Base-by-base conservation (phyloP, 2,329 filamentous ascomycete genomes). In the Cercospora beticola region DNA sequence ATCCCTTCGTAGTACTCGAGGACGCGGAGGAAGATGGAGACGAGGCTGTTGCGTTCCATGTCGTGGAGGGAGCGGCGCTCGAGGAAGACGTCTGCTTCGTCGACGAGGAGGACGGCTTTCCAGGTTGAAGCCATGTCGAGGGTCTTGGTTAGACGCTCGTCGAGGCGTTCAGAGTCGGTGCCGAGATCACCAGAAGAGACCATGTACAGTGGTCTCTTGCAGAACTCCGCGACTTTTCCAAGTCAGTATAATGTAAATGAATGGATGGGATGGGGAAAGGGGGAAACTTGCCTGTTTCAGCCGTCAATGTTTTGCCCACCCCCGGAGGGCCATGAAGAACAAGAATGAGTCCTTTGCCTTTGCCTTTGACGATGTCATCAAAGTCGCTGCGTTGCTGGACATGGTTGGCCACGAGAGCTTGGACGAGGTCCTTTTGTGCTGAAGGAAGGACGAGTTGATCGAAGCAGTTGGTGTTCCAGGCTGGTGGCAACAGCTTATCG, bases 21-120 rank as follows among this genome's bases (percentile, higher is more conserved):
- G 2, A 76, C 73, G 6, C 79, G 76, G 10, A 82, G 73, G 71
- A 81, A 80, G 46, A 81, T 82, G 78, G 89, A 91, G 64, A 97
- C 93, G 1, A 94, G 87, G 0, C 90, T 89, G 75, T 97, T 97
- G 67, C 92, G 89, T 76, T 93, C 89, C 68, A 95, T 89, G 74
- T 96, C 92, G 72, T 92, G 89, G 75, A 93, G 89, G 57, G 91
- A 90, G 1, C 92, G 88, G 77, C 92, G 90, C 82, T 95, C 92
- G 12, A 97, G 83, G 80, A 93, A 93, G 6, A 93, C 89, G 74
- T 94, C 91, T 3, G 90, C 92, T 80, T 97, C 93, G 75, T 96
- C 93, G 3, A 97, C 86, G 4, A 97, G 86, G 0, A 97, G 83
- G 6, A 97, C 91, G 0, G 92, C 92, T n/a, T 92, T 91, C 93